A percentile compares a stretch with the other conserved stretches of the same genome.
Conservation (phyloP, 441 rosid species). For the Brassica hybrid region DNA sequence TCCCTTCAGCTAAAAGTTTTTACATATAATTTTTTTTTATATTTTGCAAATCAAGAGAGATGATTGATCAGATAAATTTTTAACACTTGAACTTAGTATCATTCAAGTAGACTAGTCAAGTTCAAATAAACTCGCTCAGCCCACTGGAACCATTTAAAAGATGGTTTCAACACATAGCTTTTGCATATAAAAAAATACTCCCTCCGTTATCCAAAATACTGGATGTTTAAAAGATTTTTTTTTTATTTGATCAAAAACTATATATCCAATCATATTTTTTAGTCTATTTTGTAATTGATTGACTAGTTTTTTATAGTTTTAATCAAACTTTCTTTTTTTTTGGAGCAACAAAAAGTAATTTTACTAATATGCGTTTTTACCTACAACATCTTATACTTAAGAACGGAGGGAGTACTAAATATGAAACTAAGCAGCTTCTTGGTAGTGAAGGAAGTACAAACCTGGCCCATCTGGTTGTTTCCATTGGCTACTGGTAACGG, state of each 20-base stretch:
- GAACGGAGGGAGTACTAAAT: neutral
- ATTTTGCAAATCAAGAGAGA: conserved; percentile 29
- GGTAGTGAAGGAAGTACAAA: conserved; percentile 16
- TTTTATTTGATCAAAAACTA: too few species aligned
- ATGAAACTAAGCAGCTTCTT: conserved; percentile 15
- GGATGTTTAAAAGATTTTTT: too few species aligned
- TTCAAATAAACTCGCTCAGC: conserved; percentile 48
- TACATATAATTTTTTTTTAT: neutral
- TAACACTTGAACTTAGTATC: neutral
- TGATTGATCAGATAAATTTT: neutral
- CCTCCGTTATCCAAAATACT: too few species aligned
- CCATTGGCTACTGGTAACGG: too few species aligned
- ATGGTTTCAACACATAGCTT: conserved; percentile 2
- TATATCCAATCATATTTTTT: too few species aligned
- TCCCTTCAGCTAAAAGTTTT: neutral
- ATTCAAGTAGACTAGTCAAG: conserved; percentile 13
- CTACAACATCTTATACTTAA: too few species aligned
- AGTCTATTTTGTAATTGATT: too few species aligned
- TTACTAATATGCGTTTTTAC: too few species aligned
- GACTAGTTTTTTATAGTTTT: too few species aligned
- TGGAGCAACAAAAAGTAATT: too few species aligned
- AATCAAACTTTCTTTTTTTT: too few species aligned
- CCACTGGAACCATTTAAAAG: conserved; percentile 1
- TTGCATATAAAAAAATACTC: conserved; percentile 8
- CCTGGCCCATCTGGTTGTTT: too few species aligned